Base-by-base conservation (phyloP, 164 flowering plant species). In the Vitis rupestris region DNA sequence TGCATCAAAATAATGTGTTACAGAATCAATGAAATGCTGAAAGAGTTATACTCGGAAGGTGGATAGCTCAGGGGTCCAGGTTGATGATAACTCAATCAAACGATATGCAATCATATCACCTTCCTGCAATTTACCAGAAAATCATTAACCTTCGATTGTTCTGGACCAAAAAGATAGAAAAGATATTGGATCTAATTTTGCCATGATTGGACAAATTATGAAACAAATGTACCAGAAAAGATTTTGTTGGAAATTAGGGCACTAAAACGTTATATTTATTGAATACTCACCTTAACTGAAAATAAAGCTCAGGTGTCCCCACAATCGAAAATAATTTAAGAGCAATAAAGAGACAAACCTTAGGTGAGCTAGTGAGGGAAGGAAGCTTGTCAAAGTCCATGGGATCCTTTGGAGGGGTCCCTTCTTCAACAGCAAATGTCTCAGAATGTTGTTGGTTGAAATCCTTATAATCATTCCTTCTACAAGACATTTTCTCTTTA, bases 21-120 rank as follows among this genome's bases (percentile, higher is more conserved):
- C 58, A 62, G 0, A 71, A 14, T 19, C 23, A 68, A 9, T 37
- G 31, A 61, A 64, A 59, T 7, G 58, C 31, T 53, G 62, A 37
- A 12, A 67, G 63, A 67, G 15, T 4, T 13, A 52, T 91, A 93
- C 99, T 61, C 99, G 84, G 75, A 79, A 90, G 16, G 95, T 70
- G 70, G 97, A 87, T 66, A 90, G 74, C 74, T 93, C 98, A 30
- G 99, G 99, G 72, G 84, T 83, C 95, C 96, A 92, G 16, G 91
- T 79, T 15, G 97, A 89, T 53, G 98, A 86, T 70, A 96, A 75
- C 81, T 93, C 98, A 75, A 96, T 79, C 74, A 96, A 57, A 61
- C 97, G 90, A 83, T 96, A 96, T 63, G 99, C 98, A 73, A 96
- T 62, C 15, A 83, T 66, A 79, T 93, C 92, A 70, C 96, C 98